Conservation (phyloP, 2,329 filamentous ascomycete genomes). For the Penicillium hesseltinei region DNA sequence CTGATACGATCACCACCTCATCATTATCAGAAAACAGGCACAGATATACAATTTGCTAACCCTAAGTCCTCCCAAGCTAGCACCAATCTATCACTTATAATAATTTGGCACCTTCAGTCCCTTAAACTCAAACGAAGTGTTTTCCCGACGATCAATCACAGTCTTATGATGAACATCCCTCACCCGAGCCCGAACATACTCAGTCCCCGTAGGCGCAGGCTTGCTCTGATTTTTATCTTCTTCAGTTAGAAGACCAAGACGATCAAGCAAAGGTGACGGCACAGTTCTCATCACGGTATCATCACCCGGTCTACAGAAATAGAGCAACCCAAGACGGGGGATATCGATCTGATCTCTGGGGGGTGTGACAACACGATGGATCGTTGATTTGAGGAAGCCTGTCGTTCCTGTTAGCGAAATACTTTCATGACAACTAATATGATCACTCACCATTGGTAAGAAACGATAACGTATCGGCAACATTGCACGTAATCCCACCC, state of each 20-base stretch:
- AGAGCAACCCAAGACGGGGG: constrained; percentile 37
- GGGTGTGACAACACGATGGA: constrained; percentile 37
- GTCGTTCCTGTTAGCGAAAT: not conserved
- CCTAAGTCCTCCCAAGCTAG: not conserved
- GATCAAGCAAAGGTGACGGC: constrained; percentile 38
- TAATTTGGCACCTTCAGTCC: constrained; percentile 42
- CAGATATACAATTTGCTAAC: not conserved
- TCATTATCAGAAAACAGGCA: not conserved
- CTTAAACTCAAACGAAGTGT: constrained; percentile 47
- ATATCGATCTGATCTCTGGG: constrained; percentile 35
- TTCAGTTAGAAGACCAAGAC: constrained; percentile 40
- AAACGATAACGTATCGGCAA: constrained; percentile 50
- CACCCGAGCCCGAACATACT: constrained; percentile 49
- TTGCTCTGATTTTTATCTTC: constrained; percentile 40
- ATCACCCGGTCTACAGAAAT: constrained; percentile 41
- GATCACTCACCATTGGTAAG: constrained; percentile 45
- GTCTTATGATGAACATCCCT: constrained; percentile 49
- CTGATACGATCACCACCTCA: not conserved
- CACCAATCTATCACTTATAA: constrained; percentile 20
- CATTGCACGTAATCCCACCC: constrained; percentile 52
- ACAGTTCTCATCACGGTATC: constrained; percentile 29
- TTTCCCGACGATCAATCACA: constrained; percentile 45
- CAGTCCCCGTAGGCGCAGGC: constrained; percentile 42
- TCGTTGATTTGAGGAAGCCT: constrained; percentile 34
- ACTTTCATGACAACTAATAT: not conserved